A percentile compares a stretch with the other conserved stretches of the same genome.
Conservation (phyloP, 768 basidiomycete genomes). For the Gloeopeniophorella convolvens region DNA sequence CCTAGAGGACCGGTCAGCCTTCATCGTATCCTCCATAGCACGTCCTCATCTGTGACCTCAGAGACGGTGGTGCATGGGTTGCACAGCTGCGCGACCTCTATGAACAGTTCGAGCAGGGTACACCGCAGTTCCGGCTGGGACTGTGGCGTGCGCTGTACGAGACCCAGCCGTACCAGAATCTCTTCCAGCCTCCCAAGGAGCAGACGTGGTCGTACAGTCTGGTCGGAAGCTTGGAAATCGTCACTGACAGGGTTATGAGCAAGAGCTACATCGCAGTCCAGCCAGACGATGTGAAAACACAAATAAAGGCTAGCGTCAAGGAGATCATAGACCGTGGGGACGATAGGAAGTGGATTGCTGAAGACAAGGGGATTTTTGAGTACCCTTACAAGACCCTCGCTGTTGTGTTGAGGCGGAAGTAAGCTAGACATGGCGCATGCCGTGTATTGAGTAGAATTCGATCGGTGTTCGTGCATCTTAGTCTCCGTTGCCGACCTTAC, state of each 20-base stretch:
- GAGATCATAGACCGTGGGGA: constrained; percentile 53
- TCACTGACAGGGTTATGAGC: constrained; percentile 62
- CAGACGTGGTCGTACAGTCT: constrained; percentile 47
- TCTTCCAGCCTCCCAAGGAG: constrained; percentile 57
- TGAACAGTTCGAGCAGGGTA: constrained; percentile 59
- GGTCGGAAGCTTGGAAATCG: constrained; percentile 46
- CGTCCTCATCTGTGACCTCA: constrained; percentile 23
- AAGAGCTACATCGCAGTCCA: constrained; percentile 82
- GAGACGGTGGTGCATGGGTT: constrained; percentile 66
- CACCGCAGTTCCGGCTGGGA: constrained; percentile 77
- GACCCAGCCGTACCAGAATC: constrained; percentile 48
- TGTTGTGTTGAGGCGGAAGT: constrained; percentile 45
- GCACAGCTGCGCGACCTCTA: constrained; percentile 61
- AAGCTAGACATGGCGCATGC: neutral
- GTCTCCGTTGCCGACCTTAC: too few species aligned
- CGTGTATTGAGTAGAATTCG: too few species aligned
- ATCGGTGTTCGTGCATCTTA: neutral
- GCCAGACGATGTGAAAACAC: constrained; percentile 47
- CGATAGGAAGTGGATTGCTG: constrained; percentile 68
- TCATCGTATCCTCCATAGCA: neutral
- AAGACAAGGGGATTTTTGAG: constrained; percentile 64
- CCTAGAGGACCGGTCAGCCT: constrained; percentile 66
- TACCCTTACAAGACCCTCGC: constrained; percentile 72
- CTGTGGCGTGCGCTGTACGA: constrained; percentile 71
- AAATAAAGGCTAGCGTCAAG: constrained; percentile 45